Base-by-base conservation (phyloP, 1,284 basidiomycete genomes). In the Afroboletus lepidellus region DNA sequence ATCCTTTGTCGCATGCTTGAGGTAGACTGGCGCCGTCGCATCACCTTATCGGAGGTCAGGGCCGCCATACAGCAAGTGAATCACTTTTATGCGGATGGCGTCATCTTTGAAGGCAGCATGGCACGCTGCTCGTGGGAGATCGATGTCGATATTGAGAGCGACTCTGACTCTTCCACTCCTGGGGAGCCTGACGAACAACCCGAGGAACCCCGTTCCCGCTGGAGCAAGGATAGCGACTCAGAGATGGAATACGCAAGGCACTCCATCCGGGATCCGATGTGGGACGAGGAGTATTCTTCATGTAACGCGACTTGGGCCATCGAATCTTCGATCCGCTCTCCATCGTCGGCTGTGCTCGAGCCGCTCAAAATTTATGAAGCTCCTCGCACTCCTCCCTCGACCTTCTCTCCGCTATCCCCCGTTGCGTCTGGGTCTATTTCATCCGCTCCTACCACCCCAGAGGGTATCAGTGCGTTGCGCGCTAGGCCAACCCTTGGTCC, bases 91-190 rank as follows among this genome's bases (percentile, higher is more conserved):
- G 81, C 84, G 7, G 81, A 84, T 20, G 84, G 81, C 54, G 87
- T 82, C 55, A 74, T 90, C 61, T 89, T 90, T 61, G 87, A 90
- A 65, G 87, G 86, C 53, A 87, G 86, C 64, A 90, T 90, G 87
- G 87, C 87, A 24, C 83, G 87, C 45, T 90, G 87, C 61, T 79
- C 84, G 6, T 90, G 87, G 87, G 87, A 90, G 67, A 80, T 82
- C 20, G 85, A 84, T 46, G 79, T 87, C 73, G 80, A 85, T 51
- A 79, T 86, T 61, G 83, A 76, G 46, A 70, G 72, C 37, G 76
- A 85, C 63, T 77, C 75, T 48, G 76, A 78, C 51, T 74, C 76
- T 9, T 77, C 76, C n/a, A 64, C 63, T 33, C 70, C 59, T 60
- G 59, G 55, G 38, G 59, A 69, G 54, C 62, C 59, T 43, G 56